Evolutionary conservation across 202 grass and related monocot species (phyloP).

Genomic region (Schoenoplectus tabernaemontani): DNA sequence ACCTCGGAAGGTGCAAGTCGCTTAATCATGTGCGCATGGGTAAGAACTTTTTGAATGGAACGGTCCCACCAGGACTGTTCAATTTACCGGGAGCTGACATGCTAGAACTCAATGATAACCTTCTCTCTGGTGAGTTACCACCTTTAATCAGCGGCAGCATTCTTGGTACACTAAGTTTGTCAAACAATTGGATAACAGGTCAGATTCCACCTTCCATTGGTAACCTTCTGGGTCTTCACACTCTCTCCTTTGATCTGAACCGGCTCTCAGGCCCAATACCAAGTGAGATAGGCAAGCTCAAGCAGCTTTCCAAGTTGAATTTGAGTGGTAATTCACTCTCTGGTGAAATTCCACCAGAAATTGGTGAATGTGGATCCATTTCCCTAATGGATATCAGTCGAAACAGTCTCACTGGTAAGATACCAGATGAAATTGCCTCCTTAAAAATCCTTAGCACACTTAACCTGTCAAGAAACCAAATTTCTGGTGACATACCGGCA

Average conservation of each 20-base stretch:
- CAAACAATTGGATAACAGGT: slow-evolving; percentile 49
- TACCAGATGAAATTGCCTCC: slow-evolving; percentile 46
- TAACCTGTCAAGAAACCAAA: slow-evolving; percentile 59
- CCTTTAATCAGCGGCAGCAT: slow-evolving; percentile 30
- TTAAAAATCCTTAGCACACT: slow-evolving; percentile 70
- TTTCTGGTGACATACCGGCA: slow-evolving; percentile 51
- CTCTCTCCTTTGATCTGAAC: slow-evolving; percentile 60
- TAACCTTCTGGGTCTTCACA: slow-evolving; percentile 57
- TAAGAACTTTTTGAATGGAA: slow-evolving; percentile 58
- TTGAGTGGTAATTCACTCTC: slow-evolving; percentile 60
- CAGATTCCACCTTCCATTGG: slow-evolving; percentile 57
- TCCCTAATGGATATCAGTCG: slow-evolving; percentile 57
- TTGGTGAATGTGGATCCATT: slow-evolving; percentile 49
- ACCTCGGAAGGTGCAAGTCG: slow-evolving; percentile 68
- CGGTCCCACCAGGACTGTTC: slow-evolving; percentile 55
- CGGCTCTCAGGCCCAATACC: slow-evolving; percentile 46
- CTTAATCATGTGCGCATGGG: slow-evolving; percentile 50
- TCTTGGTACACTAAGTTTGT: slow-evolving; percentile 33
- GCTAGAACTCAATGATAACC: slow-evolving; percentile 69
- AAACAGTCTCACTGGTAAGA: slow-evolving; percentile 53
- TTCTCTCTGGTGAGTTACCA: slow-evolving; percentile 66
- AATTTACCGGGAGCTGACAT: slow-evolving; percentile 52
- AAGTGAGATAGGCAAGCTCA: slow-evolving; percentile 50
- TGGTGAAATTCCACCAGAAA: slow-evolving; percentile 46
- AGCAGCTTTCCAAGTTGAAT: slow-evolving; percentile 52